A percentile compares a stretch with the other conserved stretches of the same genome.
Conservation (phyloP, 345 rosid genomes). For the Kandelia obovata region DNA sequence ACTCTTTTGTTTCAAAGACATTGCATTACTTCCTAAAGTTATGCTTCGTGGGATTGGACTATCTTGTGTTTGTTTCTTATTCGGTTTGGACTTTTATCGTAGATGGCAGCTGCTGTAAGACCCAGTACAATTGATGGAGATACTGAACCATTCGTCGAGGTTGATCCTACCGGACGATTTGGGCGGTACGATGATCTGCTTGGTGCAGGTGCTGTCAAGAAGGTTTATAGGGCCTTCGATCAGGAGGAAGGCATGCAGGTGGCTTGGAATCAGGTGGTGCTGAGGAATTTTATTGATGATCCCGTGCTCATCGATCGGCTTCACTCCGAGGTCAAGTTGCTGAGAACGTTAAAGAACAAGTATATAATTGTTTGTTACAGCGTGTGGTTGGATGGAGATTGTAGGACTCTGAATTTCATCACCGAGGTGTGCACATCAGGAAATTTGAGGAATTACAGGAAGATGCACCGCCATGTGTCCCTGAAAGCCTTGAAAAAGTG, state of each 20-base stretch:
- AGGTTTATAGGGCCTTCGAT: conserved; percentile 67
- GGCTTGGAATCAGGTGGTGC: conserved; percentile 68
- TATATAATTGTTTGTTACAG: conserved; percentile 57
- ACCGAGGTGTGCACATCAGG: conserved; percentile 73
- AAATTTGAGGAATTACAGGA: conserved; percentile 56
- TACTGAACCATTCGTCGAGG: conserved; percentile 50
- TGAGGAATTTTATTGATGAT: conserved; percentile 46
- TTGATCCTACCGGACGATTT: conserved; percentile 58
- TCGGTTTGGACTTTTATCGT: conserved; percentile 5
- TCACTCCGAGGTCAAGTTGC: conserved; percentile 57
- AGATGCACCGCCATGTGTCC: conserved; percentile 65
- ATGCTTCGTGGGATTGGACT: no score
- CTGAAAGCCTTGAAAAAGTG: conserved; percentile 67
- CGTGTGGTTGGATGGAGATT: conserved; percentile 52
- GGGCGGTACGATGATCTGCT: conserved; percentile 58
- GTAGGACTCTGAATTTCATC: conserved; percentile 48
- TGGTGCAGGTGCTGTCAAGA: conserved; percentile 63
- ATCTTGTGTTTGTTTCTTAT: no score
- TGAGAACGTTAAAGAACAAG: conserved; percentile 51
- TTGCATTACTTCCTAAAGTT: no score
- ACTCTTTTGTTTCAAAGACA: no score
- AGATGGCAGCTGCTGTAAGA: conserved; percentile 50
- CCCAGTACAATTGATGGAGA: conserved; percentile 34
- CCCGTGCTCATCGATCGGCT: conserved; percentile 49
- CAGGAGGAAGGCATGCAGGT: conserved; percentile 75